These are phyloP conservation scores for Amauroascus verrucosus DNA, from an alignment of 2,329 filamentous ascomycete genomes.

Conservation along the genomic window DNA sequence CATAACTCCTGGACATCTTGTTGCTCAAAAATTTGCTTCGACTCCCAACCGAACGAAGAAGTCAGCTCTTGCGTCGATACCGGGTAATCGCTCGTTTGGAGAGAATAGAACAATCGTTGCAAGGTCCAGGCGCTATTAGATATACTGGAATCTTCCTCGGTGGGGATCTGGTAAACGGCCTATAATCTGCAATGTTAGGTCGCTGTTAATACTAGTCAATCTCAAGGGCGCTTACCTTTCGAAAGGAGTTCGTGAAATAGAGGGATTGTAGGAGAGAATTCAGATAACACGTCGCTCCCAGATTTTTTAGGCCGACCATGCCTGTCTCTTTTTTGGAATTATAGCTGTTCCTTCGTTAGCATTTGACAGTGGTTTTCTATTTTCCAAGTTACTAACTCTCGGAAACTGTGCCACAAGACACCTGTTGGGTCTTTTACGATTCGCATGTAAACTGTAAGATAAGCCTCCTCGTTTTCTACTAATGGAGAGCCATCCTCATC, in stretches of 20 bases:
- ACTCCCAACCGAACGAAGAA: conserved; percentile 96
- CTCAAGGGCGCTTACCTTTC: conserved; percentile 52
- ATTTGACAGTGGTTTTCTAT: conserved; percentile 18
- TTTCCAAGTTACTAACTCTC: conserved; percentile 27
- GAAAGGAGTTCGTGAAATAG: conserved; percentile 84
- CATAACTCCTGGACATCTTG: conserved; percentile 97
- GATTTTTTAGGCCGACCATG: conserved; percentile 92
- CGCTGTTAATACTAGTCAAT: conserved; percentile 12
- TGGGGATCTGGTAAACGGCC: conserved; percentile 96
- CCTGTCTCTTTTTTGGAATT: conserved; percentile 99
- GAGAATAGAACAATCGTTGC: conserved; percentile 85
- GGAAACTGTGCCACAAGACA: conserved; percentile 40
- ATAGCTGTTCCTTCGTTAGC: conserved; percentile 50
- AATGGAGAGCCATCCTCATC: conserved; percentile 54
- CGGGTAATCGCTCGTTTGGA: conserved; percentile 74
- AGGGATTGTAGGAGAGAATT: conserved; percentile 76
- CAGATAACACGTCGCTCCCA: conserved; percentile 83
- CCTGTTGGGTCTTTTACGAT: conserved; percentile 42
- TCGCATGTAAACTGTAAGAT: conserved; percentile 39
- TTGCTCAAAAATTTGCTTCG: conserved; percentile 94
- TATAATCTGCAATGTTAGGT: conserved; percentile 27
- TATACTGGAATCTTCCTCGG: conserved; percentile 68
- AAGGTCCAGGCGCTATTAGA: conserved; percentile 87
- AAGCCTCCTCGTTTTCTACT: conserved; percentile 40
- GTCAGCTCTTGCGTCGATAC: conserved; percentile 90